Conservation (phyloP, 805 yeast genomes). For the Metschnikowia dekortorum region DNA sequence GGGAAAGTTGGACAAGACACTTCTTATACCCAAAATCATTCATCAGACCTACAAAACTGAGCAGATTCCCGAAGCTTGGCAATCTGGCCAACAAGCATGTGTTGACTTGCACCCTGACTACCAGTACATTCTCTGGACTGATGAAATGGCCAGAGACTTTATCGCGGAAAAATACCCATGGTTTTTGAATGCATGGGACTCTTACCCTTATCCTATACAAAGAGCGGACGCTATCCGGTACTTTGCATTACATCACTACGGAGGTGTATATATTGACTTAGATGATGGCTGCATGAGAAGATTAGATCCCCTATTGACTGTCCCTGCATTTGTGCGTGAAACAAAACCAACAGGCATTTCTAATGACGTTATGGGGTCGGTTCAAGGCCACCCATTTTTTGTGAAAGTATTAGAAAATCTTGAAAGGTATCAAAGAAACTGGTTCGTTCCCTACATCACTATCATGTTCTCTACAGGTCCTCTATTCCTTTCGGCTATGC, state of each 20-base stretch:
- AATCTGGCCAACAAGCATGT: slow-evolving; percentile 70
- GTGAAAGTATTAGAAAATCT: slow-evolving; percentile 62
- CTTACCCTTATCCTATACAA: slow-evolving; percentile 75
- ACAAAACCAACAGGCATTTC: slow-evolving; percentile 89
- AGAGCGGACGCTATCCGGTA: slow-evolving; percentile 90
- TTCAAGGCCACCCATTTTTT: slow-evolving; percentile 84
- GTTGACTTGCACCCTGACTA: slow-evolving; percentile 81
- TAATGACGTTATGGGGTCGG: slow-evolving; percentile 88
- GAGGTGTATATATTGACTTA: slow-evolving; percentile 86
- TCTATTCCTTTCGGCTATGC: slow-evolving; percentile 73
- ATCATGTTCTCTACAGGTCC: slow-evolving; percentile 96
- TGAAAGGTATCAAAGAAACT: slow-evolving; percentile 56
- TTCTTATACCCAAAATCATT: slow-evolving; percentile 79
- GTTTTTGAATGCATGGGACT: slow-evolving; percentile 77
- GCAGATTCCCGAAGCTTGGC: slow-evolving; percentile 79
- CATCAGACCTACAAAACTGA: slow-evolving; percentile 88
- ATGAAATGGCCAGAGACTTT: slow-evolving; percentile 72
- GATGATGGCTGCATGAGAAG: slow-evolving; percentile 83
- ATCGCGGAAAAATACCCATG: slow-evolving; percentile 78
- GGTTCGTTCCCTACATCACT: slow-evolving; percentile 84
- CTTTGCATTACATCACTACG: slow-evolving; percentile 76
- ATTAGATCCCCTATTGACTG: slow-evolving; percentile 74
- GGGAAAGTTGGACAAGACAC: slow-evolving; percentile 41
- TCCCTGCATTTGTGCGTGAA: slow-evolving; percentile 82
- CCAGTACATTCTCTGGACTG: slow-evolving; percentile 88